These are phyloP conservation scores for Eucommia ulmoides DNA, from an alignment of 257 asterid genomes.

Conservation along the genomic window DNA sequence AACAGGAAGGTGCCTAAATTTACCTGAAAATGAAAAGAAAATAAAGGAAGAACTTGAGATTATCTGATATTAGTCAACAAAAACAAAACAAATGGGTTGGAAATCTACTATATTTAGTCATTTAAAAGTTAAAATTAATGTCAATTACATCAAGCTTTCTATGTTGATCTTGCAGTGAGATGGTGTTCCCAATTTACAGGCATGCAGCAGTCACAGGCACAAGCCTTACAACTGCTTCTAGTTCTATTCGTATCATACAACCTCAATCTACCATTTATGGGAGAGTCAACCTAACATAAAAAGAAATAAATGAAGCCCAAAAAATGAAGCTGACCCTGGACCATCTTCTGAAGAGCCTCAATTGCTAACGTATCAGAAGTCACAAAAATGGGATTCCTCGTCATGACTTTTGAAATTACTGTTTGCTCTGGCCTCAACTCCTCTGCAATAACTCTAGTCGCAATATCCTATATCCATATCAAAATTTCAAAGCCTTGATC, in stretches of 20 bases:
- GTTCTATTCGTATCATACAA: background rate
- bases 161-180: background rate
- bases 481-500: background rate
- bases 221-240: background rate
- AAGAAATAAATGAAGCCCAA: slow-evolving; percentile 2
- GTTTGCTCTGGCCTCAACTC: slow-evolving; percentile 87
- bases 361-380: slow-evolving; percentile 79
- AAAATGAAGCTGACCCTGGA: slow-evolving; percentile 54
- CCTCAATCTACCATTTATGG: background rate
- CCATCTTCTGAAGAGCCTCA: slow-evolving; percentile 98
- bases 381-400: slow-evolving; percentile 87
- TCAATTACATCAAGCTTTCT: too few species aligned
- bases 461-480: slow-evolving; percentile 51
- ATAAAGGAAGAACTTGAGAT: background rate
- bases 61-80: background rate
- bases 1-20: slow-evolving; percentile 95
- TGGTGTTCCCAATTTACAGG: background rate
- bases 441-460: slow-evolving; percentile 90
- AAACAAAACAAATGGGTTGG: background rate
- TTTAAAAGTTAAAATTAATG: background rate
- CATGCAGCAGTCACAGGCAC: background rate
- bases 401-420: slow-evolving; percentile 76
- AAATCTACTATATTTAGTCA: background rate
- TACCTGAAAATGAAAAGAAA: slow-evolving; percentile 34
- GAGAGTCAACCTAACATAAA: background rate